phyloP scores from a whole-genome alignment of 768 basidiomycete genomes.

The Tylopilus cervinicoccineus region DNA sequence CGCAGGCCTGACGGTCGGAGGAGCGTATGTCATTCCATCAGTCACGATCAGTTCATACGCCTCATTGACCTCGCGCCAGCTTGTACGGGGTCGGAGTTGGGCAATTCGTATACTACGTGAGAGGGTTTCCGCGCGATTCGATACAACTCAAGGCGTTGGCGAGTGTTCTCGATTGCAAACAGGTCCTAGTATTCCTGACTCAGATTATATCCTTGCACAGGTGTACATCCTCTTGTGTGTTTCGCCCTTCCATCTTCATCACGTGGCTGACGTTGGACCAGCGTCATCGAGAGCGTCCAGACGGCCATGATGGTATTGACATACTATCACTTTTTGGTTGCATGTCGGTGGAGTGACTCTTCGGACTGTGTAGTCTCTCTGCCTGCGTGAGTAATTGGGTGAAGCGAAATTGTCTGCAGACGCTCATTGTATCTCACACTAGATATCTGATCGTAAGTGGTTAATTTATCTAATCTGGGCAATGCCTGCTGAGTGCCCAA shows the following conservation, averaged over 20 bases:
- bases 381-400: constrained; percentile 4
- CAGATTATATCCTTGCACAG: not conserved
- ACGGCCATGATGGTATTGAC: not conserved
- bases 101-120: constrained; percentile 18
- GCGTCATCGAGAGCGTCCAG: constrained; percentile 7
- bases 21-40: constrained; percentile 8
- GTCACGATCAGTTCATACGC: not conserved
- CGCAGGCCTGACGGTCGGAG: constrained; percentile 12
- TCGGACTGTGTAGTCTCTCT: not conserved
- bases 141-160: constrained; percentile 12
- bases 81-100: constrained; percentile 17
- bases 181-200: not conserved
- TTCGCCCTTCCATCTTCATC: too few species aligned
- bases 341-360: constrained; percentile 4
- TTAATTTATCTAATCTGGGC: not conserved
- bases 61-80: constrained; percentile 3
- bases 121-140: constrained; percentile 15
- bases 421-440: not conserved
- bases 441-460: constrained; percentile 7
- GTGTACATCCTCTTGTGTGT: constrained; percentile 11
- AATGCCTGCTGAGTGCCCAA: not conserved
- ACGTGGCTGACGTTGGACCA: constrained; percentile 1
- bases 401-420: not conserved
- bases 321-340: constrained; percentile 4
- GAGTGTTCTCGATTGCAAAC: not conserved